phyloP scores from a whole-genome alignment of 768 basidiomycete genomes.

The Rhodotorula paludigena region DNA sequence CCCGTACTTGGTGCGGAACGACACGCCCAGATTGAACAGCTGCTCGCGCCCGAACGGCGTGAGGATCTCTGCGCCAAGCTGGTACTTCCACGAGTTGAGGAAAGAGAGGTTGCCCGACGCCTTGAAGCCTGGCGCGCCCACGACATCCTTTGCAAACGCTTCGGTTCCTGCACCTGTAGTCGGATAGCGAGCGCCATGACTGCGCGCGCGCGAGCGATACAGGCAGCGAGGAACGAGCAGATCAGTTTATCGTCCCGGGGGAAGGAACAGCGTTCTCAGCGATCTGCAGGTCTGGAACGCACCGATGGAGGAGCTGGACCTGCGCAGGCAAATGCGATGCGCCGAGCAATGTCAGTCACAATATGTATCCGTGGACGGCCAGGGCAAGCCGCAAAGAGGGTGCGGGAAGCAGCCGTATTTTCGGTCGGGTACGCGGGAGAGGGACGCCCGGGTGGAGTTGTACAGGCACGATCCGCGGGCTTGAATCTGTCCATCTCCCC shows the following conservation, averaged over 20 bases:
- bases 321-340: not conserved
- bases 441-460: no score
- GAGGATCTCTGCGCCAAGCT: conserved; percentile 75
- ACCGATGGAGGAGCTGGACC: conserved; percentile 37
- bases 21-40: conserved; percentile 68
- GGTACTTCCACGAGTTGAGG: conserved; percentile 79
- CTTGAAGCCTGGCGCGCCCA: conserved; percentile 54
- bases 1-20: conserved; percentile 66
- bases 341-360: no score
- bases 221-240: no score
- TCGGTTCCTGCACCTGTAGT: conserved; percentile 50
- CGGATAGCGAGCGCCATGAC: conserved; percentile 67
- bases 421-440: no score
- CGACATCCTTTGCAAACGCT: conserved; percentile 54
- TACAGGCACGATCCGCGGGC: no score
- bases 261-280: not conserved
- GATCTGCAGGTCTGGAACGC: not conserved
- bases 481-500: no score
- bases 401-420: no score
- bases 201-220: no score
- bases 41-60: conserved; percentile 90
- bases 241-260: not conserved
- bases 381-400: no score
- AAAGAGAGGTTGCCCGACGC: conserved; percentile 62
- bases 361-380: no score